Conservation (phyloP, 768 basidiomycete genomes). For the Termitomyces sp. region DNA sequence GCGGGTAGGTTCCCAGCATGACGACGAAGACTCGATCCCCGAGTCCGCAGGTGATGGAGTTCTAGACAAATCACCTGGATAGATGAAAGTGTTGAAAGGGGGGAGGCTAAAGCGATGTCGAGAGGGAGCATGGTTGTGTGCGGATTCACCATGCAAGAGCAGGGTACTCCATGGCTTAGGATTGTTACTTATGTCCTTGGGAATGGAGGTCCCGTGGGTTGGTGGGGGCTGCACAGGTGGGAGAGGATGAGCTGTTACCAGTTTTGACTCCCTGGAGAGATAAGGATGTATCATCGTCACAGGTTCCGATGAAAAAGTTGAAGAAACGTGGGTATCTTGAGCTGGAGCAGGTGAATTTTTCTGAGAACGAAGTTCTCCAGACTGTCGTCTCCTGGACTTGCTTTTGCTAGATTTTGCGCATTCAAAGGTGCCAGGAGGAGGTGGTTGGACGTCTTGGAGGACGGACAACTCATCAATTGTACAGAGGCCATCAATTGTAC, state of each 20-base stretch:
- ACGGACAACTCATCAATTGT: slow-evolving; percentile 63
- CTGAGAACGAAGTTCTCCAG: slow-evolving; percentile 25
- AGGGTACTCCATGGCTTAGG: neutral
- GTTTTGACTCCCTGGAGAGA: slow-evolving; percentile 2
- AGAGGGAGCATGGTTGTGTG: neutral
- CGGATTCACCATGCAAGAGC: neutral
- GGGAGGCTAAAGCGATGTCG: slow-evolving; percentile 4
- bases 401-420: slow-evolving; percentile 57
- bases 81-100: slow-evolving; percentile 5
- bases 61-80: neutral
- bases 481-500: slow-evolving; percentile 63
- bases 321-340: slow-evolving; percentile 3
- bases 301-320: slow-evolving; percentile 21
- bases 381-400: slow-evolving; percentile 41
- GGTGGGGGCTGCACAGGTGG: neutral
- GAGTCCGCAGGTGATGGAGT: neutral
- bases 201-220: neutral
- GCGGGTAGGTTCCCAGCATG: slow-evolving; percentile 4
- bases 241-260: neutral
- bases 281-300: slow-evolving; percentile 40
- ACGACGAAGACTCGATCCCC: neutral
- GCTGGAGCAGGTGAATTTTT: neutral
- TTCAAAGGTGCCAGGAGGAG: slow-evolving; percentile 64
- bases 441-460: slow-evolving; percentile 58
- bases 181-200: neutral